These are phyloP conservation scores for Sugiyamaella sp. DNA, from an alignment of 1,139 yeast genomes.

Conservation along the genomic window DNA sequence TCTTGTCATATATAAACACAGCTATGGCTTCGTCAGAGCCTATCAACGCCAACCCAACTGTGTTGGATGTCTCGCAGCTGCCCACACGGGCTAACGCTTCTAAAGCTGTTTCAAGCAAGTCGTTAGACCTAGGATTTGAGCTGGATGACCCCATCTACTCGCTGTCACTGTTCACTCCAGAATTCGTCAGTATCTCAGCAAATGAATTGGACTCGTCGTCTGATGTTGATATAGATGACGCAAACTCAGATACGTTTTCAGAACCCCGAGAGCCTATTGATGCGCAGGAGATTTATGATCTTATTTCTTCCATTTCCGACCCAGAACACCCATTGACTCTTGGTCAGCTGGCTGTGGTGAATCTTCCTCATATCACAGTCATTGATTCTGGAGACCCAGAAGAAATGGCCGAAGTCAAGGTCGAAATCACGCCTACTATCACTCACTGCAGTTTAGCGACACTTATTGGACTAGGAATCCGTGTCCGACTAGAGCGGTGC, in stretches of 20 bases:
- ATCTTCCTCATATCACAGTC: conserved; percentile 76
- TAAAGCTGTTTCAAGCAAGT: conserved; percentile 7
- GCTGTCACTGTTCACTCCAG: conserved; percentile 31
- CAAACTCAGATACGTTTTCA: conserved; percentile 14
- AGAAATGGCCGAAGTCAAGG: conserved; percentile 72
- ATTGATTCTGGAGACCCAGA: conserved; percentile 54
- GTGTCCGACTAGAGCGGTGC: conserved; percentile 88
- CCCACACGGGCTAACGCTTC: conserved; percentile 61
- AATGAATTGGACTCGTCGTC: conserved; percentile 12
- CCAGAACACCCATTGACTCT: conserved; percentile 97
- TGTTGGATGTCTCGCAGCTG: conserved; percentile 71
- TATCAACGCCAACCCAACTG: conserved; percentile 89
- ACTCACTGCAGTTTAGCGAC: conserved; percentile 98
- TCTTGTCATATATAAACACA: neutral
- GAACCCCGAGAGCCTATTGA: conserved; percentile 63
- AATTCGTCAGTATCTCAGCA: conserved; percentile 4
- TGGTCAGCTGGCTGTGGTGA: conserved; percentile 94
- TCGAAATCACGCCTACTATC: conserved; percentile 93
- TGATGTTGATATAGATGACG: neutral
- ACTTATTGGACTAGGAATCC: conserved; percentile 88
- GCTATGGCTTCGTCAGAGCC: conserved; percentile 54
- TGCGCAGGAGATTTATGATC: conserved; percentile 70
- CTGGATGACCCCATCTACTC: conserved; percentile 26
- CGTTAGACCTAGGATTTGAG: neutral
- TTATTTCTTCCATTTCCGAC: conserved; percentile 87